Evolutionary conservation across 176 grass and related monocot species (phyloP), one percentile per base, ranked within the genome.

Genomic region (Typha latifolia): DNA sequence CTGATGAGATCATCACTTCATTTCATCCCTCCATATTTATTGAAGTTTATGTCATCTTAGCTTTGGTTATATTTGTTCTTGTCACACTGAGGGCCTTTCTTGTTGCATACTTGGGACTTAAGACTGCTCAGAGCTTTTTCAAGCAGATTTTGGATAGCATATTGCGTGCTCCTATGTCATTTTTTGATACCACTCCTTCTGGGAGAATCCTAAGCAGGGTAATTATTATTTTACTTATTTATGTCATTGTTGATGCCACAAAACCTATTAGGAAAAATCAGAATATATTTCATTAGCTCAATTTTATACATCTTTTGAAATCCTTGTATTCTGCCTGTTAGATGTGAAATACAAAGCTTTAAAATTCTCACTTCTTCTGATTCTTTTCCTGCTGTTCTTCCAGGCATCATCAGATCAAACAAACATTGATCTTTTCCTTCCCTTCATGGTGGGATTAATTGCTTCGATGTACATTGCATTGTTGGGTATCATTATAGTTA

Each of bases 191-290:
- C 26, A 99, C 89, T 3, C 94, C 94, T 10, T 99, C 89, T 48
- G 94, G 89, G 56, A 93, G 94, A 77, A 90, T 99, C 70, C 94
- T 99, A 52, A 99, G 83, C 79, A 77, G 94, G 94, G 87, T 96
- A 85, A 81, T 43, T 57, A 18, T 57, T n/a, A 15, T 18, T 20
- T 57, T 57, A 15, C 15, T 57, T 20, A 18, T 18, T 20, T 57
- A 18, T 20, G 4, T 37, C 7, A 37, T 1, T 37, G 34, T 37
- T 8, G 6, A 37, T 37, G 34, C 34, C 34, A 37, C 34, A 37
- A 6, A 37, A 37, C 4, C 34, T 37, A 37, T 37, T 37, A 37
- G 34, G 34, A 6, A 37, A 37, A 4, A 37, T 37, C 0, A 26
- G 24, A 26, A 26, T 26, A 26, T 26, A 26, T 26, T 26, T 26